Conservation (phyloP, 2,329 filamentous ascomycete species). For the Alternaria ventricosa region DNA sequence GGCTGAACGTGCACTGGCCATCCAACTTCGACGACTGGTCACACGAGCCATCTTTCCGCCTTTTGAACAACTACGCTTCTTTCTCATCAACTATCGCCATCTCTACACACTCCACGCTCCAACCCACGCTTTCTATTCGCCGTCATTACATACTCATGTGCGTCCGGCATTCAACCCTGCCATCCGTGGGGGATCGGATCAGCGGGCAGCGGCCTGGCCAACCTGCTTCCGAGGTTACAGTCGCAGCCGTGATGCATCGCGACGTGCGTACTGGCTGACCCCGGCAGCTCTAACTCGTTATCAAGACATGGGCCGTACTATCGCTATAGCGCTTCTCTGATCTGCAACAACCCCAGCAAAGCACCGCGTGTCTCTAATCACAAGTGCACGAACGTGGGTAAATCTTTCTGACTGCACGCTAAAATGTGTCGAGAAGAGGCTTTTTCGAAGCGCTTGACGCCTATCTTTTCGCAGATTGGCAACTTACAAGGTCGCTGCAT, state of each 20-base stretch:
- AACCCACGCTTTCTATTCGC: background rate
- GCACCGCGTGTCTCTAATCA: constrained; percentile 11
- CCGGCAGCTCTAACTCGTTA: background rate
- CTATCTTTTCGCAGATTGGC: background rate
- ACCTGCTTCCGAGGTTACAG: background rate
- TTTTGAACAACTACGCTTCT: background rate
- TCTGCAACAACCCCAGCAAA: constrained; percentile 3
- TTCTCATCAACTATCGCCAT: background rate
- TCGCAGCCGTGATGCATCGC: background rate
- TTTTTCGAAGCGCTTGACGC: constrained; percentile 1
- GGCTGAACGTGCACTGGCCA: background rate
- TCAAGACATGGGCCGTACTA: constrained; percentile 5
- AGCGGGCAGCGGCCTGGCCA: background rate
- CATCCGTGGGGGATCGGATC: background rate
- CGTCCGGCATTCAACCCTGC: background rate
- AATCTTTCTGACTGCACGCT: background rate
- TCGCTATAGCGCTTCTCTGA: background rate
- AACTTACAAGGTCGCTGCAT: background rate
- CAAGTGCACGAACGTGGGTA: background rate
- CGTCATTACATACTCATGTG: background rate
- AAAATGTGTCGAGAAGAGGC: background rate
- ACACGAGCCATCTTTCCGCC: background rate
- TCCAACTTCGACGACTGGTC: background rate
- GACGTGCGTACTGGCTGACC: background rate
- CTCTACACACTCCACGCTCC: background rate